A percentile compares a stretch with the other conserved stretches of the same genome.
Evolutionary conservation across 345 rosid genomes (phyloP).

Genomic region (Lepidium sativum): DNA sequence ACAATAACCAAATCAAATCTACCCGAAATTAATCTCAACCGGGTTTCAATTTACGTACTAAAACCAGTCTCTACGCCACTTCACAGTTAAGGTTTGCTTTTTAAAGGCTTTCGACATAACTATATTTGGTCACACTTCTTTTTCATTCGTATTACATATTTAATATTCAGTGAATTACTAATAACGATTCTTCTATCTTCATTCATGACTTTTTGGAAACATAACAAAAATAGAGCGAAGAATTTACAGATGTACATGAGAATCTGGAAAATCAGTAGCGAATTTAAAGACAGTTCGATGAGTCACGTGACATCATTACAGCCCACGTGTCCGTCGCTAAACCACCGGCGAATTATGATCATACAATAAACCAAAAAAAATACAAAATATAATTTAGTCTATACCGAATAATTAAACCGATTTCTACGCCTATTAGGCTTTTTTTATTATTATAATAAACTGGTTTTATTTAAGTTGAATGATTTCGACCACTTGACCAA

Average conservation of each 20-base stretch:
- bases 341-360: slow-evolving; percentile 18
- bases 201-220: slow-evolving; percentile 8
- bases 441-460: background rate
- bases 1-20: background rate
- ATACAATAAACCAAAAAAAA: background rate
- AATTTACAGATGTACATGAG: slow-evolving; percentile 11
- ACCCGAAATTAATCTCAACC: background rate
- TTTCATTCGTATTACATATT: too few relatives aligned
- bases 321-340: slow-evolving; percentile 20
- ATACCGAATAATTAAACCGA: background rate
- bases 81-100: background rate
- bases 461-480: background rate
- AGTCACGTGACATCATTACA: slow-evolving; percentile 8
- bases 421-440: background rate
- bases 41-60: background rate
- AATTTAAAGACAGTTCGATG: slow-evolving; percentile 12
- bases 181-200: background rate
- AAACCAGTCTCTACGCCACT: slow-evolving; percentile 6
- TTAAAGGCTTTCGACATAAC: background rate
- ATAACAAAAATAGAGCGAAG: background rate
- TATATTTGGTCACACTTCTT: background rate
- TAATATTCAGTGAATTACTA: too few relatives aligned
- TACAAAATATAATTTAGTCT: background rate
- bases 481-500: slow-evolving; percentile 14
- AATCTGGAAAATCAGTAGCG: slow-evolving; percentile 7